Evolutionary conservation across 352 stramenopile species (phyloP).

Genomic region (Peronospora destructor): DNA sequence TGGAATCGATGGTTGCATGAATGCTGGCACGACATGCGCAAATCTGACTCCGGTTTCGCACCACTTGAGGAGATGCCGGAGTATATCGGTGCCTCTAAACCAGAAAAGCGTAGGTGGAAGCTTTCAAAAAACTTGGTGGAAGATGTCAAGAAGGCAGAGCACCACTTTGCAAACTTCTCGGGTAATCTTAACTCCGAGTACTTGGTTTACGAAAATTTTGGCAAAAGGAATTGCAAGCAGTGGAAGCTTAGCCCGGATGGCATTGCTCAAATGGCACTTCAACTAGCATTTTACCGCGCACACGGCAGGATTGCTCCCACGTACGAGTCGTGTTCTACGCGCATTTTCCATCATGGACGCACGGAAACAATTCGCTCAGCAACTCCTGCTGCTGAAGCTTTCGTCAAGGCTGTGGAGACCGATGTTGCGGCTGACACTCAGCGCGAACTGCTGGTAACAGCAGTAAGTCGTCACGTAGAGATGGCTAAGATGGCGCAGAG

Average conservation of each 20-base stretch:
- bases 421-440: slow-evolving; percentile 39
- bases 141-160: slow-evolving; percentile 63
- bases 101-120: slow-evolving; percentile 59
- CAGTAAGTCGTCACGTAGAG: slow-evolving; percentile 80
- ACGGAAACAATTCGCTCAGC: slow-evolving; percentile 89
- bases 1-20: slow-evolving; percentile 92
- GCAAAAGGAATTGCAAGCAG: slow-evolving; percentile 87
- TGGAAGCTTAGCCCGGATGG: slow-evolving; percentile 89
- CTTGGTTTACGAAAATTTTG: slow-evolving; percentile 82
- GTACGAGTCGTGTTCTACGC: slow-evolving; percentile 91
- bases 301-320: slow-evolving; percentile 73
- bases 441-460: slow-evolving; percentile 56
- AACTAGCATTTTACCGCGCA: slow-evolving; percentile 81
- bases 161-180: slow-evolving; percentile 56
- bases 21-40: slow-evolving; percentile 86
- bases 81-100: slow-evolving; percentile 38
- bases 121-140: slow-evolving; percentile 71
- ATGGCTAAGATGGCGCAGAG: slow-evolving; percentile 87
- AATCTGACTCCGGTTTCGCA: slow-evolving; percentile 65
- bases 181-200: slow-evolving; percentile 72
- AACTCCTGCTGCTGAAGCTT: slow-evolving; percentile 62
- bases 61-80: slow-evolving; percentile 58
- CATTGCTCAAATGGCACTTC: slow-evolving; percentile 87
- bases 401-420: slow-evolving; percentile 53
- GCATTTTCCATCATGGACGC: slow-evolving; percentile 84